These are phyloP conservation scores for Silene uniflora DNA, from an alignment of 148 eudicot species.

Conservation along the genomic window DNA sequence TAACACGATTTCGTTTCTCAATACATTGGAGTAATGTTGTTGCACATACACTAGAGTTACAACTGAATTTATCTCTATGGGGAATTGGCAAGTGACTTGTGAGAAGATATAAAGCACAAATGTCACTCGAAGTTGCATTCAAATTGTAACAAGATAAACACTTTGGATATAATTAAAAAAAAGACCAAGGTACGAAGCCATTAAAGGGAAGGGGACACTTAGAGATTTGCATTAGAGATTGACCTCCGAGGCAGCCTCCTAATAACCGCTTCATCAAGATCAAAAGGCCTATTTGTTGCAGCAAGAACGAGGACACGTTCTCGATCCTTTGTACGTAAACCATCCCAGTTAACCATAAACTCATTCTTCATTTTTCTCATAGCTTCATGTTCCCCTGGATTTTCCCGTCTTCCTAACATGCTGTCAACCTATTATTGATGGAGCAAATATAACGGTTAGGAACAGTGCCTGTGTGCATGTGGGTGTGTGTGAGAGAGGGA, in stretches of 20 bases:
- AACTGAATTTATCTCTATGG: neutral
- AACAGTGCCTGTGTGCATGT: neutral
- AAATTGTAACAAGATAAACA: neutral
- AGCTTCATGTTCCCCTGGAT: slow-evolving; percentile 96
- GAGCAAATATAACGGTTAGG: neutral
- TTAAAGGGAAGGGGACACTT: neutral
- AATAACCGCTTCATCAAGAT: slow-evolving; percentile 94
- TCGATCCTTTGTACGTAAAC: slow-evolving; percentile 85
- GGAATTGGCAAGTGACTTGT: neutral
- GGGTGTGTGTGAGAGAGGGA: neutral
- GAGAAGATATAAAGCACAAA: neutral
- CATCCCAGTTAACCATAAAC: slow-evolving; percentile 98
- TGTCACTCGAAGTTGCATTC: neutral
- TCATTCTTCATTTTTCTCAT: slow-evolving; percentile 99
- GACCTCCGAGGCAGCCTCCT: slow-evolving; percentile 93
- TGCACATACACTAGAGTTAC: neutral
- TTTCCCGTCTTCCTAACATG: slow-evolving; percentile 96
- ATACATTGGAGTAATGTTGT: neutral
- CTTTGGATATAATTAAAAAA: neutral
- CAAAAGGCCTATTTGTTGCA: slow-evolving; percentile 95
- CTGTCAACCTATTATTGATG: slow-evolving; percentile 66
- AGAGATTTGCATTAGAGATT: neutral
- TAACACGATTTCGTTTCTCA: neutral
- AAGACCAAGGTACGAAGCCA: neutral
- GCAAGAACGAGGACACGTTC: slow-evolving; percentile 93